phyloP scores from a whole-genome alignment of 2,329 filamentous ascomycete genomes.

The Fusarium udum region DNA sequence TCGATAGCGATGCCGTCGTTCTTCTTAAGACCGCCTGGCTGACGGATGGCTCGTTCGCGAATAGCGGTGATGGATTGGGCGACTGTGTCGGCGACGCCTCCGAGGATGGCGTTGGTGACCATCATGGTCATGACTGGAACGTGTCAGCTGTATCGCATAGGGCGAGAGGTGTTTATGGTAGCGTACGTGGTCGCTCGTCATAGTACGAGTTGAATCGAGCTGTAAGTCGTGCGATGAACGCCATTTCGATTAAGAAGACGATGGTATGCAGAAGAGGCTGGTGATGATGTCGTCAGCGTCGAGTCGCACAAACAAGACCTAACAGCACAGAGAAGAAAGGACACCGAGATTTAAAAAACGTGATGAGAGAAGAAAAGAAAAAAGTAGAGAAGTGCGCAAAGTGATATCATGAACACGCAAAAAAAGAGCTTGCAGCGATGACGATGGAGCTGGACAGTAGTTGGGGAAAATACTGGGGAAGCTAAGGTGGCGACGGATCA shows the following conservation, averaged over 20 bases:
- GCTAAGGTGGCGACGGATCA: conserved; percentile 38
- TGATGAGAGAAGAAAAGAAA: neutral
- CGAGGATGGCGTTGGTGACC: conserved; percentile 96
- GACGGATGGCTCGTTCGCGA: conserved; percentile 72
- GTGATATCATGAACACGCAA: conserved; percentile 4
- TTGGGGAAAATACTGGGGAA: conserved; percentile 31
- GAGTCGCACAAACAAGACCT: conserved; percentile 31
- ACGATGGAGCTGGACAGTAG: conserved; percentile 14
- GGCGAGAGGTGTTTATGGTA: neutral
- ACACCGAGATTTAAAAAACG: neutral
- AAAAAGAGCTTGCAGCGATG: conserved; percentile 15
- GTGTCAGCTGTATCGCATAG: neutral
- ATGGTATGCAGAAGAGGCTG: conserved; percentile 89
- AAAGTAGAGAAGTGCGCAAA: neutral
- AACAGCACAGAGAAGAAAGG: neutral
- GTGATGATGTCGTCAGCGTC: conserved; percentile 34
- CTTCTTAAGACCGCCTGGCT: conserved; percentile 66
- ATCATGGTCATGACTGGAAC: conserved; percentile 90
- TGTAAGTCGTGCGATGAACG: conserved; percentile 81
- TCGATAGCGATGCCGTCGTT: conserved; percentile 84
- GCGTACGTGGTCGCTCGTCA: conserved; percentile 82
- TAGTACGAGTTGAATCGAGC: conserved; percentile 95
- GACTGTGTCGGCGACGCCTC: conserved; percentile 94
- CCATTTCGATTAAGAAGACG: conserved; percentile 89
- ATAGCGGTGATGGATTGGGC: conserved; percentile 92